Evolutionary conservation across 345 rosid species (phyloP), one percentile per base, ranked within the genome.

Genomic region (Moricandia arvensis): DNA sequence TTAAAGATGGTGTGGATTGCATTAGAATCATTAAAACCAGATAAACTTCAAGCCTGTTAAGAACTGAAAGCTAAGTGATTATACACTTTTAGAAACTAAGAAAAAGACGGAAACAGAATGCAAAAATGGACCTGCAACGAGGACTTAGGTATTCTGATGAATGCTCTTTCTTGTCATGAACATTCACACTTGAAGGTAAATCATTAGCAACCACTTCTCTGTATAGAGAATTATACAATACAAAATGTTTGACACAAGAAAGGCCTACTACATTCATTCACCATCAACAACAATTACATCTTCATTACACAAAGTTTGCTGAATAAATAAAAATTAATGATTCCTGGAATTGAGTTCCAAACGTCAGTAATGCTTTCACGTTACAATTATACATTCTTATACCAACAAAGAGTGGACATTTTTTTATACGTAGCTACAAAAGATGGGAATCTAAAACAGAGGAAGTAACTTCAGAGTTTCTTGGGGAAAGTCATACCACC

Each of bases 401-500:
- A 77, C 72, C 76, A 70, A 77, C 76, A 70, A 53, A 55, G 26
- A 41, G 66, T 43, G 51, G 11, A 12, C 57, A 31, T 60, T 33
- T 24, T 24, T 33, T 49, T 17, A 15, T 58, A 58, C 31, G 62
- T 60, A 68, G 70, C 72, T 77, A 77, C 80, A 77, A 77, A 65
- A 77, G 66, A 77, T 71, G 61, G 54, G 61, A 69, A 59, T 13
- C 62, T 71, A 71, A 65, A 75, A 16, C 5, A 6, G 5, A 15
- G 16, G 31, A 16, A 63, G 72, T 18, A 67, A 59, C 55, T 74
- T 71, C 65, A 77, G 76, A 78, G 70, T 60, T 73, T 75, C 76
- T 77, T 77, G 30, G 89, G 92, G 74, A 91, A 78, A 78, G 75
- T 85, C 81, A 85, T 74, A 60, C 98, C 97, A 31, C 91, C 90